Conservation (phyloP, 768 basidiomycete genomes). For the Epithele typhae region DNA sequence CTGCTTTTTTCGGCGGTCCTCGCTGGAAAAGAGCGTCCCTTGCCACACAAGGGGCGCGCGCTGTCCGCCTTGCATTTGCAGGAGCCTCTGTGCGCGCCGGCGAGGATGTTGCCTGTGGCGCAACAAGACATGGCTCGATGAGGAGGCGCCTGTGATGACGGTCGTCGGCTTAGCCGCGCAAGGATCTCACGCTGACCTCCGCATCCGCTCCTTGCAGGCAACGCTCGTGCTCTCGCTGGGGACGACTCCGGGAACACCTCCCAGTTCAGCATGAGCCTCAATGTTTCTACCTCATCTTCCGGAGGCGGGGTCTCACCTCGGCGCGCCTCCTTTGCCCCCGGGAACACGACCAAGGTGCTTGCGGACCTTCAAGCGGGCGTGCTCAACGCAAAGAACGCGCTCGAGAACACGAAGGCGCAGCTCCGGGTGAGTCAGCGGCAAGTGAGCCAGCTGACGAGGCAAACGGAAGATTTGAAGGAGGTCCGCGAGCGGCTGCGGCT, state of each 20-base stretch:
- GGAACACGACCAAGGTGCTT: constrained; percentile 82
- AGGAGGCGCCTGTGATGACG: no score
- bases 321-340: constrained; percentile 60
- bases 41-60: no score
- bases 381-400: constrained; percentile 67
- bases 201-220: constrained; percentile 43
- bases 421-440: constrained; percentile 75
- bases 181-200: no score
- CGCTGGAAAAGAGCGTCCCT: no score
- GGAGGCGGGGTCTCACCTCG: constrained; percentile 49
- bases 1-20: no score
- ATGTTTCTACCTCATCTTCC: constrained; percentile 32
- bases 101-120: no score
- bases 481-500: constrained; percentile 74
- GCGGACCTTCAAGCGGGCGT: constrained; percentile 86
- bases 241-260: constrained; percentile 49
- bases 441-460: constrained; percentile 79
- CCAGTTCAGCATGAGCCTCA: constrained; percentile 14
- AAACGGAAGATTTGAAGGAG: constrained; percentile 87
- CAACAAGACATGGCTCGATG: no score
- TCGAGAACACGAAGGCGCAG: constrained; percentile 85
- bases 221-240: constrained; percentile 80
- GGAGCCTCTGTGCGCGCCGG: no score
- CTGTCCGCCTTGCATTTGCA: no score
- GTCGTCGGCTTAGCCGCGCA: no score